Evolutionary conservation across 2,329 filamentous ascomycete genomes (phyloP).

Genomic region (Ascochyta rabiei): DNA sequence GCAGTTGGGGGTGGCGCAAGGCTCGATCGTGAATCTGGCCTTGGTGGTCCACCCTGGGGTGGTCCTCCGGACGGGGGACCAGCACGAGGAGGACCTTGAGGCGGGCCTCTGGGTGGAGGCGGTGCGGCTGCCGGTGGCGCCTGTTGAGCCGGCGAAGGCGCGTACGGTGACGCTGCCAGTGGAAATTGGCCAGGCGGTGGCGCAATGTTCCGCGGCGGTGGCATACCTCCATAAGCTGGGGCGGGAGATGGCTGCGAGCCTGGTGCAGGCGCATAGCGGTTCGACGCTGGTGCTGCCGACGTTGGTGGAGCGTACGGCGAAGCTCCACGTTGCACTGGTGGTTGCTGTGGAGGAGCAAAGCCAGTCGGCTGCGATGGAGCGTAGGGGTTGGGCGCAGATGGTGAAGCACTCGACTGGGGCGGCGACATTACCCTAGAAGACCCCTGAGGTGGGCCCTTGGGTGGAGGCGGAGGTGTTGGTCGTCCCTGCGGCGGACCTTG

Average conservation of each 20-base stretch:
- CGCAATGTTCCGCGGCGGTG: slow-evolving; percentile 52
- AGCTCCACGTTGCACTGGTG: slow-evolving; percentile 72
- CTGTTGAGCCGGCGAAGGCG: slow-evolving; percentile 44
- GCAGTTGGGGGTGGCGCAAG: slow-evolving; percentile 58
- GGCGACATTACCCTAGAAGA: slow-evolving; percentile 69
- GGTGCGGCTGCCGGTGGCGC: slow-evolving; percentile 48
- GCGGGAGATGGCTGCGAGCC: slow-evolving; percentile 57
- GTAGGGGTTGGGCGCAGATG: slow-evolving; percentile 61
- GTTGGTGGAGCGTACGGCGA: slow-evolving; percentile 89
- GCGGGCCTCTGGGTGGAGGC: slow-evolving; percentile 51
- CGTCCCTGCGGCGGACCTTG: slow-evolving; percentile 64
- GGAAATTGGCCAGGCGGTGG: slow-evolving; percentile 49
- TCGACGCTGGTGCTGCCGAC: slow-evolving; percentile 64
- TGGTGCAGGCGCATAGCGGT: slow-evolving; percentile 70
- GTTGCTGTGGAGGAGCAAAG: slow-evolving; percentile 56
- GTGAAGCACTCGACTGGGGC: slow-evolving; percentile 54
- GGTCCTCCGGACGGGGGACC: slow-evolving; percentile 46
- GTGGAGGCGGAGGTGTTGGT: slow-evolving; percentile 77
- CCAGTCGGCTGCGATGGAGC: slow-evolving; percentile 59
- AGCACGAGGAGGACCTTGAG: slow-evolving; percentile 46
- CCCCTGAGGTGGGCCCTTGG: slow-evolving; percentile 68
- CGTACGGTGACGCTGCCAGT: slow-evolving; percentile 44
- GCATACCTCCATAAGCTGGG: slow-evolving; percentile 44
- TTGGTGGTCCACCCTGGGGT: slow-evolving; percentile 48
- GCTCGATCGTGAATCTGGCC: slow-evolving; percentile 51